These are phyloP conservation scores for Arthrinium puccinioides DNA, from an alignment of 2,329 filamentous ascomycete species.

Conservation along the genomic window DNA sequence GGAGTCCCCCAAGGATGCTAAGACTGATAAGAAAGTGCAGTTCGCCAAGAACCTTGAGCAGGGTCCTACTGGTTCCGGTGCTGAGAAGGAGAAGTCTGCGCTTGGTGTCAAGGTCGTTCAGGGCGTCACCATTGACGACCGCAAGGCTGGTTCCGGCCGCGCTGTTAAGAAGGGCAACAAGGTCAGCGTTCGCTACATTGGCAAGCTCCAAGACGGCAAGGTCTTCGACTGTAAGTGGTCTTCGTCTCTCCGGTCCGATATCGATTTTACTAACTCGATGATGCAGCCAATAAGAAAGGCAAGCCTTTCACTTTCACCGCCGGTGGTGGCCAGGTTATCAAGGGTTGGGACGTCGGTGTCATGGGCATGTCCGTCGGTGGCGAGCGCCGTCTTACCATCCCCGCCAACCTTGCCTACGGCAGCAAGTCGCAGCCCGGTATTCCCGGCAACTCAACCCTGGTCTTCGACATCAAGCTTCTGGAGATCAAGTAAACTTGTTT, in stretches of 20 bases:
- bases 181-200: constrained; percentile 94
- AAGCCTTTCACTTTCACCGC: constrained; percentile 96
- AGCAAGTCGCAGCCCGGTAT: constrained; percentile 77
- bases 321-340: constrained; percentile 92
- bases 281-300: constrained; percentile 93
- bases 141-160: constrained; percentile 80
- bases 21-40: constrained; percentile 70
- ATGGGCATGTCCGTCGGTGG: constrained; percentile 88
- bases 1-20: constrained; percentile 54
- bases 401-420: constrained; percentile 82
- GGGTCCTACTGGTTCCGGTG: constrained; percentile 72
- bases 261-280: constrained; percentile 20
- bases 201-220: constrained; percentile 91
- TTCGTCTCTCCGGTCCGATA: no score
- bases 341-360: constrained; percentile 96
- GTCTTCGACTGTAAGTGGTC: constrained; percentile 82
- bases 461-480: constrained; percentile 85
- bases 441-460: constrained; percentile 81
- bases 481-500: constrained; percentile 63
- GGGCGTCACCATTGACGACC: constrained; percentile 91
- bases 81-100: constrained; percentile 41
- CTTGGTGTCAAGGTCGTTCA: constrained; percentile 72
- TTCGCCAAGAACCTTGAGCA: constrained; percentile 99
- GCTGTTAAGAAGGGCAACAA: constrained; percentile 84
- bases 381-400: constrained; percentile 88